A percentile compares a stretch with the other conserved stretches of the same genome.
phyloP scores from a whole-genome alignment of 2,329 filamentous ascomycete genomes.

The Colletotrichum somersetense region DNA sequence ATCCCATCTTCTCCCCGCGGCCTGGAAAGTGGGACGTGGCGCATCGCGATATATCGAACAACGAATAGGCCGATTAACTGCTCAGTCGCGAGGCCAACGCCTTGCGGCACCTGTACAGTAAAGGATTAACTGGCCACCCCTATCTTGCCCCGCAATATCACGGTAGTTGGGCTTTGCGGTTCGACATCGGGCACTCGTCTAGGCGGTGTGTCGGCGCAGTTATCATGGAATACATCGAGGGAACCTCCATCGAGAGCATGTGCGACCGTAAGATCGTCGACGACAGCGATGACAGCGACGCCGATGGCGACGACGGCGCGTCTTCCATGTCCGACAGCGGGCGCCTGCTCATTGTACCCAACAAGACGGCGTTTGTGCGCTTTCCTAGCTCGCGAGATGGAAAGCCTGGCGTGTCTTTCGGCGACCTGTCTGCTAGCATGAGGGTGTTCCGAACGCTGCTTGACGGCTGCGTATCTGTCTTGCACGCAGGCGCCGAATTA shows the following conservation, averaged over 20 bases:
- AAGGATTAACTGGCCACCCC: neutral
- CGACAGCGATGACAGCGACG: too few relatives aligned
- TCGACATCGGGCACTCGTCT: neutral
- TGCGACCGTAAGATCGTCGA: neutral
- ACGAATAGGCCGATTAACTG: neutral
- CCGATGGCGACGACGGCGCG: too few relatives aligned
- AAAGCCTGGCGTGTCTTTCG: neutral
- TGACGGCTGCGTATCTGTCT: neutral
- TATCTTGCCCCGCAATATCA: neutral
- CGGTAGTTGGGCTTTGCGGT: constrained; percentile 1
- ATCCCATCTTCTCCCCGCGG: neutral
- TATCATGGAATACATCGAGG: constrained; percentile 12
- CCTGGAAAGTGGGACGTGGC: neutral
- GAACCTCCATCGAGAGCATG: neutral
- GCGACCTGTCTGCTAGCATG: neutral
- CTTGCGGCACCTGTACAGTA: neutral
- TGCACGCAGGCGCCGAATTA: neutral
- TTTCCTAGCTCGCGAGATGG: neutral
- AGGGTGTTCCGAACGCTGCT: neutral
- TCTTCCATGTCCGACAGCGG: too few relatives aligned
- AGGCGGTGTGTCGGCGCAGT: neutral
- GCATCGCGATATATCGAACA: neutral
- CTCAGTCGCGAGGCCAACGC: neutral
- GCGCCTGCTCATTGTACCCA: too few relatives aligned
- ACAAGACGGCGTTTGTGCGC: neutral